Evolutionary conservation across 371 early-diverging fungal genomes (phyloP), one percentile per base, ranked within the genome.

Genomic region (Mucor plumbeus): DNA sequence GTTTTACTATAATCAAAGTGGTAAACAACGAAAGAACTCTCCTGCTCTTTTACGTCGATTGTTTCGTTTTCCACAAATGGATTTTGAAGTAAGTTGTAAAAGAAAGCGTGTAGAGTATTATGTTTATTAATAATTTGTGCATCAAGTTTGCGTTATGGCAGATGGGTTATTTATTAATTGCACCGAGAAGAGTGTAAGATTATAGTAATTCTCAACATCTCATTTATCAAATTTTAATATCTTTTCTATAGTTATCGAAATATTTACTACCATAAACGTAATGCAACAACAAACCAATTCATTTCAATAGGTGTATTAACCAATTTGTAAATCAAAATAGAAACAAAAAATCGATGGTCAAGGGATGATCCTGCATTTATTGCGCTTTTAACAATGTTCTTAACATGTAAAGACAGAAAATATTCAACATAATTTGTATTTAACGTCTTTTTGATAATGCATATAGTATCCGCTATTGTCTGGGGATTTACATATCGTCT

Each of bases 331-430:
- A 40, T 38, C 19, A n/a, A 15, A 47, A 44, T 69, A 94, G 95
- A 96, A 80, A 96, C 97, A 34, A 96, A 96, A 73, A 97, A 96
- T 77, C 95, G 94, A 65, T 97, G 96, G 96, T 93, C 96, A 34
- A 73, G 97, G 67, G 97, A 97, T 69, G 97, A 97, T 80, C 96
- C 97, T 9, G 96, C 96, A 14, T 96, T 95, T 71, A 73, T 95
- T 47, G 88, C 94, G 17, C 68, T 94, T 31, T 69, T 91, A 11
- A 81, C 87, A 13, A 69, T 86, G 26, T 77, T 85, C 19, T 72
- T 93, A 31, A 77, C 85, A 15, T 65, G 92, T 91, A 87, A 74
- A 15, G 4, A 44, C 17, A 6, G 3, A 3, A 7, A 8, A 2
- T 8, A 21, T 5, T 57, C 34, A 11, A 38, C 19, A 38, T 35